Evolutionary conservation across 2,329 filamentous ascomycete genomes (phyloP).

Genomic region (Kalmusia sp.): DNA sequence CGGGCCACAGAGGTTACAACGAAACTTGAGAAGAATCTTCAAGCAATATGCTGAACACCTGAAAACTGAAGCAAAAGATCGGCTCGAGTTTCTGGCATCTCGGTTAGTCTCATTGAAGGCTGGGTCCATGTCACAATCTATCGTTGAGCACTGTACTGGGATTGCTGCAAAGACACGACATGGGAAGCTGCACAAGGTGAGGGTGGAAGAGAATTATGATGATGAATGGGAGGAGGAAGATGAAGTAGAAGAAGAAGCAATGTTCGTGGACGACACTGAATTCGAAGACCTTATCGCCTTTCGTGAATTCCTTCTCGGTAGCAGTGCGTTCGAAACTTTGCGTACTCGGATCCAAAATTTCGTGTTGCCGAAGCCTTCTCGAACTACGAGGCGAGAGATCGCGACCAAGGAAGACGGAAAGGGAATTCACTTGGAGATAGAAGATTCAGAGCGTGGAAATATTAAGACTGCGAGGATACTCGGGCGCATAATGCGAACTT

Average conservation of each 20-base stretch:
- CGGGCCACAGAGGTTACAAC: constrained; percentile 9
- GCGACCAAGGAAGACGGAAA: too few relatives aligned
- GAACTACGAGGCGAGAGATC: too few relatives aligned
- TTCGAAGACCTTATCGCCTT: constrained; percentile 19
- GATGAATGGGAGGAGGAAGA: constrained; percentile 19
- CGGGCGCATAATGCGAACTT: not conserved
- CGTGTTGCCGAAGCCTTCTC: not conserved
- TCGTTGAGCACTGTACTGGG: constrained; percentile 11
- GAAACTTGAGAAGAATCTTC: constrained; percentile 15
- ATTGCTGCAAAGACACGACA: not conserved
- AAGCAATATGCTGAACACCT: constrained; percentile 13
- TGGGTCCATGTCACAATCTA: constrained; percentile 8
- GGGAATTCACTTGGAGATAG: too few relatives aligned
- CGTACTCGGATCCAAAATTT: constrained; percentile 17
- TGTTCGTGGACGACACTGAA: constrained; percentile 15
- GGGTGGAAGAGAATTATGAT: constrained; percentile 13
- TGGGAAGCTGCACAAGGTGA: constrained; percentile 1
- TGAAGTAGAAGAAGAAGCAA: constrained; percentile 1
- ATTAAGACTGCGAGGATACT: too few relatives aligned
- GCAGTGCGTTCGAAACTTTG: constrained; percentile 18
- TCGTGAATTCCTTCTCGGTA: constrained; percentile 20
- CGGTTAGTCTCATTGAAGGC: constrained; percentile 15
- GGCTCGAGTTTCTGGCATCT: constrained; percentile 11
- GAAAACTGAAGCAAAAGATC: constrained; percentile 11
- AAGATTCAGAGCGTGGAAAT: too few relatives aligned